Evolutionary conservation across 768 basidiomycete species (phyloP).

Genomic region (Boletus reticulatus): DNA sequence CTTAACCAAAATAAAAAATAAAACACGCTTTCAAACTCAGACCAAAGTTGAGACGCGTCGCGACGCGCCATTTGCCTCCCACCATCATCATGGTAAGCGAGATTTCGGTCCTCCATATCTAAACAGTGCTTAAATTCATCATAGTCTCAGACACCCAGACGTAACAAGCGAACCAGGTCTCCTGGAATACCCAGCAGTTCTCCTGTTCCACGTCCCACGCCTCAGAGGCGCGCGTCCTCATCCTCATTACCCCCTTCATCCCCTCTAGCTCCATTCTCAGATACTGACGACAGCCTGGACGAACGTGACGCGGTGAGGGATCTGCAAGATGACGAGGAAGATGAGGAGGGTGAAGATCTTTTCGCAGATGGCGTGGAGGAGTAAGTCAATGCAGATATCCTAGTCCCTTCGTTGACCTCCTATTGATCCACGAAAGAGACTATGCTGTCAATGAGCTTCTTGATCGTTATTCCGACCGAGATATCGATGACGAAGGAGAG

Average conservation of each 20-base stretch:
- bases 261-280: conserved; percentile 79
- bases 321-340: conserved; percentile 67
- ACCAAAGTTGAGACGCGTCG: conserved; percentile 37
- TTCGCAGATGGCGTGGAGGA: conserved; percentile 77
- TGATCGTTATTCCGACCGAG: conserved; percentile 85
- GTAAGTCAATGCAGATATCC: conserved; percentile 41
- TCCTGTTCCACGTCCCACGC: conserved; percentile 43
- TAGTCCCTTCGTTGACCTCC: conserved; percentile 8
- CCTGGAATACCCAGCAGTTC: conserved; percentile 47
- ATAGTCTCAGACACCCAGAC: conserved; percentile 46
- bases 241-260: conserved; percentile 87
- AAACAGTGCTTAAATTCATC: background rate
- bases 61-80: conserved; percentile 38
- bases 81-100: conserved; percentile 39
- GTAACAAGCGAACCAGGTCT: conserved; percentile 63
- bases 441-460: conserved; percentile 81
- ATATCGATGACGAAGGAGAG: conserved; percentile 80
- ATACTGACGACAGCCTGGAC: conserved; percentile 78
- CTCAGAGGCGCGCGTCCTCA: conserved; percentile 54
- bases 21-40: conserved; percentile 45
- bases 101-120: conserved; percentile 2
- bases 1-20: background rate
- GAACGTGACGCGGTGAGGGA: conserved; percentile 67
- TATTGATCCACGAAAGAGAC: conserved; percentile 49
- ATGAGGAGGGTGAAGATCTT: conserved; percentile 90